These are phyloP conservation scores for Phalaenopsis aphrodite DNA, from an alignment of 106 monocot species.

Conservation along the genomic window DNA sequence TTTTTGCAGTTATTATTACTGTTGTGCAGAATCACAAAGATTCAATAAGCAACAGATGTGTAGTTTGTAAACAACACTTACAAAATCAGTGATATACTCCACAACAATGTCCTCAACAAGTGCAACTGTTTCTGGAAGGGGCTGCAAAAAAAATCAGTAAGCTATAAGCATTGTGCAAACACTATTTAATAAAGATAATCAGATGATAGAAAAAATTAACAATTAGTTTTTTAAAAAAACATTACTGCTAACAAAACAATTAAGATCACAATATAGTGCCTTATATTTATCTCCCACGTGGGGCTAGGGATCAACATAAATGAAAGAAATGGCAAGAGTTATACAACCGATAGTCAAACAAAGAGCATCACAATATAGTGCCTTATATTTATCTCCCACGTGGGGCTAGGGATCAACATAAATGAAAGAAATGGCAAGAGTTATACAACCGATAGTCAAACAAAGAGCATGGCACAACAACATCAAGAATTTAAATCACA, in stretches of 20 bases:
- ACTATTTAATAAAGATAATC: neutral
- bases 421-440: no score
- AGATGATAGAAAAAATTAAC: neutral
- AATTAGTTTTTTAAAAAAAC: neutral
- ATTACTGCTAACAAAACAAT: neutral
- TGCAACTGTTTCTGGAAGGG: conserved; percentile 91
- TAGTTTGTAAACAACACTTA: conserved; percentile 15
- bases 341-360: no score
- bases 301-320: no score
- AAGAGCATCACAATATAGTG: no score
- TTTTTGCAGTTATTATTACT: neutral
- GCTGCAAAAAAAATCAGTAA: conserved; percentile 46
- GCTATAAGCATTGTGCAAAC: neutral
- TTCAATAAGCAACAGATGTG: neutral
- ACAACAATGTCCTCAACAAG: conserved; percentile 93
- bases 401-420: no score
- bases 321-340: no score
- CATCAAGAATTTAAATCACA: no score
- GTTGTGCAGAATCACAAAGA: neutral
- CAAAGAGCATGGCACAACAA: no score
- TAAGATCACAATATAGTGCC: neutral
- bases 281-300: no score
- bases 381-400: no score
- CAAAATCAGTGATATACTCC: conserved; percentile 91
- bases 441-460: no score